Evolutionary conservation across 371 early-diverging fungal genomes (phyloP), one percentile per base, ranked within the genome.

Genomic region (Dinochytrium kinnereticum): DNA sequence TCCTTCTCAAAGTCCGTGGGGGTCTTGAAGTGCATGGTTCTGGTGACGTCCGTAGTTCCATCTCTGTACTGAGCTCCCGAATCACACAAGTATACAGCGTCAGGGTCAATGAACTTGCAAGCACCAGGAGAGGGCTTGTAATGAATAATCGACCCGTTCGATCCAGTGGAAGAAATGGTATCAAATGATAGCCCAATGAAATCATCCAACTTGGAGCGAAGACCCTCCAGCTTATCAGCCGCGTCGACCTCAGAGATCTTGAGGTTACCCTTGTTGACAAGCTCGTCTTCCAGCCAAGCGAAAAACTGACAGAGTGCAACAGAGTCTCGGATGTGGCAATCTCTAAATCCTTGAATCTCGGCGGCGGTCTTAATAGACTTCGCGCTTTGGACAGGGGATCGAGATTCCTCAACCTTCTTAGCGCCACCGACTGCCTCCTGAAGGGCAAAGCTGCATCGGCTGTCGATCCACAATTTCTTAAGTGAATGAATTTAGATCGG

Each of bases 41-140:
- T 92, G 1, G 99, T 99, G 36, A 95, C 94, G 81, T 99, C 99
- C 0, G 99, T 99, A 13, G 99, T 99, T 33, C 99, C 99, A 74
- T 98, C 95, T 82, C 82, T 82, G 89, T 96, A 99, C 84, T 99
- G 99, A 65, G 93, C 99, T 33, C 99, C 99, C 59, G 95, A 95
- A 86, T 99, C 99, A 80, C 96, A 93, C 44, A 99, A 89, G 78
- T 97, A 96, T 74, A 98, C 89, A 59, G 91, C 85, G 61, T 91
- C 84, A 13, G 85, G 78, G 70, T 90, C 84, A 69, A 97, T 89
- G 15, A 76, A 72, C 38, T 88, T 87, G 68, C 92, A 93, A 17
- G 84, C 85, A 7, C 86, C 94, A 68, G 88, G 88, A 68, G 91
- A 88, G 17, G 99, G 97, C 79, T 91, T 91, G 88, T 99, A 99